phyloP scores from a whole-genome alignment of 805 yeast genomes.

The Starmerella bombicola region DNA sequence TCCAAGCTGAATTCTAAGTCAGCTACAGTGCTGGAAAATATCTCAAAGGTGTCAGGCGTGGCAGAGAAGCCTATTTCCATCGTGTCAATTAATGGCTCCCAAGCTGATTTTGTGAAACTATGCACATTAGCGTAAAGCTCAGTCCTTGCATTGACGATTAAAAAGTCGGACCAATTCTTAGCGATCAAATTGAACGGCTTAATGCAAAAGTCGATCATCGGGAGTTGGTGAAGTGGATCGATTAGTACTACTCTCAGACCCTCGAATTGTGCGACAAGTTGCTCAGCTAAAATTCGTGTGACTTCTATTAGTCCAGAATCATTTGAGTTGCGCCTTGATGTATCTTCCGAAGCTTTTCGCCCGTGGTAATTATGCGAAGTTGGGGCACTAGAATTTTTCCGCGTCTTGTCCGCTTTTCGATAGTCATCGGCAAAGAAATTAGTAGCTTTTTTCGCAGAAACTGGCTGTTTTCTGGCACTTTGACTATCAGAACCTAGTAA shows the following conservation, averaged over 20 bases:
- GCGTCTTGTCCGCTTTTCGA: conserved; percentile 6
- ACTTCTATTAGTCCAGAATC: not conserved
- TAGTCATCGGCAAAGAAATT: conserved; percentile 14
- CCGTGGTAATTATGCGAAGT: not conserved
- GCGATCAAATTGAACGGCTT: conserved; percentile 57
- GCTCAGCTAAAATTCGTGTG: conserved; percentile 53
- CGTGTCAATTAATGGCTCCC: conserved; percentile 91
- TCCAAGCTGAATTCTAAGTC: conserved; percentile 74
- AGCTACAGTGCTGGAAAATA: conserved; percentile 62
- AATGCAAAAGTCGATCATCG: conserved; percentile 65
- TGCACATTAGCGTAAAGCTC: conserved; percentile 62
- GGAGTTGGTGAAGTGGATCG: conserved; percentile 85
- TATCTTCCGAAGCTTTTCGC: not conserved
- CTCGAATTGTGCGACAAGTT: conserved; percentile 48
- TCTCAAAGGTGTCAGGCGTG: conserved; percentile 44
- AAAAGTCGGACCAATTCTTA: conserved; percentile 74
- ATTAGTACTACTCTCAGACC: conserved; percentile 73
- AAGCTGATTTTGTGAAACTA: conserved; percentile 76
- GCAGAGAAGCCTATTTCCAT: conserved; percentile 71
- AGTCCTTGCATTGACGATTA: conserved; percentile 54
- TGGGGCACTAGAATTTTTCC: not conserved
- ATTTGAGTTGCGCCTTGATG: not conserved
- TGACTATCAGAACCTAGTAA: not conserved
- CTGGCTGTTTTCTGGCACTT: not conserved
- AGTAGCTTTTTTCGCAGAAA: conserved; percentile 7